Conservation (phyloP, 2,329 filamentous ascomycete genomes). For the Penicillium glabrum region DNA sequence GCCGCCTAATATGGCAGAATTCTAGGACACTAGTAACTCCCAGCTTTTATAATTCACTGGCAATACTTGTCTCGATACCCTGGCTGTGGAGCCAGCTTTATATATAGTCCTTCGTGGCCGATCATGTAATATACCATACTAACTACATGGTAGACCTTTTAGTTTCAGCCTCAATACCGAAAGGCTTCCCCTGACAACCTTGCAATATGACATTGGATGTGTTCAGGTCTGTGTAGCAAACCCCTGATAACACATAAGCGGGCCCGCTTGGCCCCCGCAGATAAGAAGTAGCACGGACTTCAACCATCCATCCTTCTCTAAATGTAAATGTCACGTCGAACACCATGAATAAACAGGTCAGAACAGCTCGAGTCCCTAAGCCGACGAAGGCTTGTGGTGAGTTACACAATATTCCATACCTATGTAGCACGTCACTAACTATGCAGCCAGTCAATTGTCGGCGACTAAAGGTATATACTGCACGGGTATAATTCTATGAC, state of each 20-base stretch:
- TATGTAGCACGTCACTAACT: constrained; percentile 7
- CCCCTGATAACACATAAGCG: constrained; percentile 3
- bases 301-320: neutral
- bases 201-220: neutral
- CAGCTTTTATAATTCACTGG: neutral
- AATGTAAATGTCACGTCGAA: neutral
- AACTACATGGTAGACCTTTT: neutral
- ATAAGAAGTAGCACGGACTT: constrained; percentile 7
- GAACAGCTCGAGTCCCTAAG: constrained; percentile 24
- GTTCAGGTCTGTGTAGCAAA: neutral
- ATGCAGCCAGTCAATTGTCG: constrained; percentile 28
- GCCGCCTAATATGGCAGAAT: neutral
- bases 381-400: constrained; percentile 34
- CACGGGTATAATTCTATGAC: neutral
- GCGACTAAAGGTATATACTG: constrained; percentile 26
- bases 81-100: neutral
- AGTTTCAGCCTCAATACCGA: neutral
- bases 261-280: constrained; percentile 1
- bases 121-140: neutral
- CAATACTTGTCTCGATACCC: neutral
- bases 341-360: constrained; percentile 21
- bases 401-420: constrained; percentile 2
- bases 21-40: neutral
- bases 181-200: neutral
- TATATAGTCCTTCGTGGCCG: neutral